Conservation (phyloP, 2,329 filamentous ascomycete species). For the Talaromyces sp. region DNA sequence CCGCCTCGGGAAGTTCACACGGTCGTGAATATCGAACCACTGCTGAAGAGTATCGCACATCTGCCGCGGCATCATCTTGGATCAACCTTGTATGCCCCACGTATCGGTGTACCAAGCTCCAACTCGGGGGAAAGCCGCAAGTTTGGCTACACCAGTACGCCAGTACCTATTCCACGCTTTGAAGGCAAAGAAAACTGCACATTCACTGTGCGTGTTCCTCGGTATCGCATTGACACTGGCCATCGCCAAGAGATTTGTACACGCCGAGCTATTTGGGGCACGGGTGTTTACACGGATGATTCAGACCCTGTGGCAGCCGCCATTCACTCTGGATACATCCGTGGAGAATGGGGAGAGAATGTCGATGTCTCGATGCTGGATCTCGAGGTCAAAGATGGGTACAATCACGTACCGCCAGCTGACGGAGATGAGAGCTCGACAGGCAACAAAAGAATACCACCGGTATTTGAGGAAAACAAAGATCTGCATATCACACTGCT, state of each 20-base stretch:
- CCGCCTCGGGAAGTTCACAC: constrained; percentile 57
- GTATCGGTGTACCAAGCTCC: constrained; percentile 47
- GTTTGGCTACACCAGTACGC: constrained; percentile 55
- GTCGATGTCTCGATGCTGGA: constrained; percentile 66
- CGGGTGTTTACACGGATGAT: constrained; percentile 92
- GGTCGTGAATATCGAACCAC: constrained; percentile 61
- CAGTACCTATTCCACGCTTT: constrained; percentile 71
- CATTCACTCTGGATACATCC: constrained; percentile 89
- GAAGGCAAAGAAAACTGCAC: constrained; percentile 81
- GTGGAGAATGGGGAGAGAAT: constrained; percentile 78
- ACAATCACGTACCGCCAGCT: constrained; percentile 32
- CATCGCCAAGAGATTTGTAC: constrained; percentile 79
- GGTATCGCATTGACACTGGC: constrained; percentile 64
- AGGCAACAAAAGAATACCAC: constrained; percentile 27
- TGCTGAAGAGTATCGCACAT: constrained; percentile 66
- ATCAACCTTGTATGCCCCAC: constrained; percentile 73
- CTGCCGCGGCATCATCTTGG: constrained; percentile 76
- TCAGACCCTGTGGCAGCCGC: constrained; percentile 89
- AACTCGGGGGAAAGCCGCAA: constrained; percentile 46
- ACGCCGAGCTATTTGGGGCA: constrained; percentile 81
- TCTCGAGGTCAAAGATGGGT: constrained; percentile 45
- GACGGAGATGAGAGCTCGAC: constrained; percentile 11
- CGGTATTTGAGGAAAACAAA: constrained; percentile 56
- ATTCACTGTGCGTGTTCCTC: constrained; percentile 79
- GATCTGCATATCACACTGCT: constrained; percentile 85